Percentiles rank a stretch among this genome's conserved stretches.
These are phyloP conservation scores for Sextonia rubra DNA, from an alignment of 164 flowering plant species.

Conservation along the genomic window DNA sequence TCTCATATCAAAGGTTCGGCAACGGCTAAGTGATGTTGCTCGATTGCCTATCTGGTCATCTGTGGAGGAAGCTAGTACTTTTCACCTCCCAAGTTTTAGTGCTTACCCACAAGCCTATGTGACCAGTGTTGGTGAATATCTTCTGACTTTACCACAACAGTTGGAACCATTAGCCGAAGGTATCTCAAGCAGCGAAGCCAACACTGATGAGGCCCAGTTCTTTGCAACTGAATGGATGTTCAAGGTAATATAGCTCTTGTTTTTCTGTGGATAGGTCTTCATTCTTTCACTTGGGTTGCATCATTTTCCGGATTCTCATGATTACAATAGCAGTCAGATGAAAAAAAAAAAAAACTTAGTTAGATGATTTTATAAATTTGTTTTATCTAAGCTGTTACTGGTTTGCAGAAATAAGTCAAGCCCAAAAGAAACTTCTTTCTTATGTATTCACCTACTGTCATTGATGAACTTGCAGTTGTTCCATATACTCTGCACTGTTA, in stretches of 20 bases:
- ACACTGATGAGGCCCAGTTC: constrained; percentile 87
- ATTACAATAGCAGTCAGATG: background rate
- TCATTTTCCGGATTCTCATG: background rate
- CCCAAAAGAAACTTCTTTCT: background rate
- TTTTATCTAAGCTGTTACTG: no score
- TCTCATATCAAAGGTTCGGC: constrained; percentile 91
- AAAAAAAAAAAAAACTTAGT: background rate
- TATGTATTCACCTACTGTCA: background rate
- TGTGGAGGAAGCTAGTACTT: constrained; percentile 67
- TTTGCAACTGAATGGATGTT: constrained; percentile 99
- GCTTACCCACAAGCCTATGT: constrained; percentile 90
- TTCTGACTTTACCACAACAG: constrained; percentile 96
- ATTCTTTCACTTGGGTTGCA: background rate
- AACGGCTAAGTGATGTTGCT: constrained; percentile 79
- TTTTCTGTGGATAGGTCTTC: background rate
- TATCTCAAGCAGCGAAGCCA: constrained; percentile 60
- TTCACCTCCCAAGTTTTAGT: constrained; percentile 84
- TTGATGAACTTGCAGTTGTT: background rate
- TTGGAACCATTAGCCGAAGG: constrained; percentile 98
- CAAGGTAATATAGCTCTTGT: constrained; percentile 53
- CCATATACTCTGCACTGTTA: background rate
- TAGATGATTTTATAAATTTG: background rate
- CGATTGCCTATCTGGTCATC: constrained; percentile 90
- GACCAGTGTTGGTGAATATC: constrained; percentile 93
- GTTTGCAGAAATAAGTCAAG: no score